phyloP scores from a whole-genome alignment of 371 early-diverging fungal genomes.

The Mortierella sp. region DNA sequence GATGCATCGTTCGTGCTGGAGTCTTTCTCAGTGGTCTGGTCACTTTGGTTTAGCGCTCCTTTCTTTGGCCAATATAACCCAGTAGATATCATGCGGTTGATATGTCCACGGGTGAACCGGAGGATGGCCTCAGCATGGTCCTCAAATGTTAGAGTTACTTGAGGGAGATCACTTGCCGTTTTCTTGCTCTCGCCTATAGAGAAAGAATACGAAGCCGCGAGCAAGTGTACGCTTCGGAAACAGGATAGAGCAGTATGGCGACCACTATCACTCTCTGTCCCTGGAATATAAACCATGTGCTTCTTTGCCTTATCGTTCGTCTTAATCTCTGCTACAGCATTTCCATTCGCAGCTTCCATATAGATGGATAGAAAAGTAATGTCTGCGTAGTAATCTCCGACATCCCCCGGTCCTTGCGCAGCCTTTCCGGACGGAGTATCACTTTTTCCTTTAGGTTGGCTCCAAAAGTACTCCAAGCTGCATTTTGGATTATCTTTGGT shows the following conservation, averaged over 20 bases:
- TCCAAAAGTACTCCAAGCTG: conserved; percentile 43
- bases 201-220: conserved; percentile 32
- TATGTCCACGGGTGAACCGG: conserved; percentile 38
- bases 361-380: conserved; percentile 13
- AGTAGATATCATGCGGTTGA: conserved; percentile 44
- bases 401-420: conserved; percentile 13
- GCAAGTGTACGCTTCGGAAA: conserved; percentile 42
- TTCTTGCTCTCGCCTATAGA: conserved; percentile 21
- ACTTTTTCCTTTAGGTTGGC: conserved; percentile 15
- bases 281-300: conserved; percentile 27
- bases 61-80: conserved; percentile 8
- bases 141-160: conserved; percentile 33
- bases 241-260: conserved; percentile 25
- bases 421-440: not conserved
- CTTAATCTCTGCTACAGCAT: conserved; percentile 28
- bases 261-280: conserved; percentile 13
- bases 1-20: not conserved
- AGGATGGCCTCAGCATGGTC: conserved; percentile 47
- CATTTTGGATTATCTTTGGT: conserved; percentile 26
- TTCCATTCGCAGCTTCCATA: conserved; percentile 14
- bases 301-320: conserved; percentile 18
- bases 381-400: conserved; percentile 31
- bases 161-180: conserved; percentile 1
- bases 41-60: not conserved
- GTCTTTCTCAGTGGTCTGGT: not conserved